Evolutionary conservation across 164 flowering plant genomes (phyloP).

Genomic region (Pachysandra terminalis): DNA sequence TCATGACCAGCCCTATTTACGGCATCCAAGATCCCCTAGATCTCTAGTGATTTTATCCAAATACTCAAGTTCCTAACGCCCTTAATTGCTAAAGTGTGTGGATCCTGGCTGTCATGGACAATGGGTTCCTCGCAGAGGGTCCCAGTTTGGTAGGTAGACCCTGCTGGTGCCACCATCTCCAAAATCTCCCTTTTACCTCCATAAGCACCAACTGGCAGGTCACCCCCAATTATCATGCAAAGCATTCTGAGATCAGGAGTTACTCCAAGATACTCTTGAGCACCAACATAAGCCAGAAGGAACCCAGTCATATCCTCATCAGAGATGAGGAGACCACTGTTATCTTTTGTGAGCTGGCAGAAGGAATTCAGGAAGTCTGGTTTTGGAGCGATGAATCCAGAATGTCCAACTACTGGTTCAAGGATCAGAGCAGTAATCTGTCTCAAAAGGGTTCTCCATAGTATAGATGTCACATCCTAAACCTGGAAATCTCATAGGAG

Average conservation of each 20-base stretch:
- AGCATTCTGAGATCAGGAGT: slow-evolving; percentile 83
- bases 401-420: slow-evolving; percentile 93
- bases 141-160: no score
- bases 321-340: slow-evolving; percentile 73
- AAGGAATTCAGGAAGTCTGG: slow-evolving; percentile 64
- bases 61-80: no score
- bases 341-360: no score
- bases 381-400: slow-evolving; percentile 77
- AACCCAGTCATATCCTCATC: slow-evolving; percentile 99
- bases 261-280: slow-evolving; percentile 83
- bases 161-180: slow-evolving; percentile 99
- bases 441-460: slow-evolving; percentile 53
- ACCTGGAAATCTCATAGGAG: no score
- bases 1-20: no score
- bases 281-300: slow-evolving; percentile 94
- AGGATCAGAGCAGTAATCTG: slow-evolving; percentile 80
- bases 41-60: no score
- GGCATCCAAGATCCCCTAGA: no score
- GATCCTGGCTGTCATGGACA: slow-evolving; percentile 98
- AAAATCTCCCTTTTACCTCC: slow-evolving; percentile 94
- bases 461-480: no score
- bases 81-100: slow-evolving; percentile 66
- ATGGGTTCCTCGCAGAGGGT: slow-evolving; percentile 94
- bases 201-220: slow-evolving; percentile 96
- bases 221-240: slow-evolving; percentile 94